A percentile compares a stretch with the other conserved stretches of the same genome.
Conservation (phyloP, 495 filamentous ascomycete species). For the Podospora anserina region DNA sequence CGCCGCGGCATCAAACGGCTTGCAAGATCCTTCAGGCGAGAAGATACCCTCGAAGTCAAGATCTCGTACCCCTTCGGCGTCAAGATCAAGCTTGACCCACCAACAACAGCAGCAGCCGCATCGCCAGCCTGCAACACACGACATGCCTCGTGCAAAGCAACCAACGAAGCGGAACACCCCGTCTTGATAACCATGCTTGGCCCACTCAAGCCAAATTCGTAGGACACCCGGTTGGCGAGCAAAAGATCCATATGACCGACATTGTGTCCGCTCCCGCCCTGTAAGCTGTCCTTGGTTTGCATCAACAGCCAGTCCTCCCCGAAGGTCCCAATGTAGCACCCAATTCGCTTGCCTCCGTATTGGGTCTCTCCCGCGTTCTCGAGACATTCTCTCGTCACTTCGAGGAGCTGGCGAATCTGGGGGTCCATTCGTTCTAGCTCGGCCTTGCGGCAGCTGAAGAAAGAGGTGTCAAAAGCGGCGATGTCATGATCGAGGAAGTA, state of each 20-base stretch:
- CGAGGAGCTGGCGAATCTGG: slow-evolving; percentile 50
- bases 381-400: slow-evolving; percentile 47
- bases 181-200: slow-evolving; percentile 43
- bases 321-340: slow-evolving; percentile 49
- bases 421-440: slow-evolving; percentile 51
- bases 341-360: slow-evolving; percentile 44
- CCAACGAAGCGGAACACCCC: slow-evolving; percentile 45
- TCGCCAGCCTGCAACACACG: slow-evolving; percentile 44
- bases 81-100: slow-evolving; percentile 34
- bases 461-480: slow-evolving; percentile 28
- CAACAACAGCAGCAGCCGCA: slow-evolving; percentile 39
- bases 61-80: slow-evolving; percentile 7
- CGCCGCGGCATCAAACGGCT: slow-evolving; percentile 34
- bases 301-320: slow-evolving; percentile 36
- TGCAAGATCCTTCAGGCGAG: slow-evolving; percentile 30
- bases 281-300: slow-evolving; percentile 18
- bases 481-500: slow-evolving; percentile 36
- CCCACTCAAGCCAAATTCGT: slow-evolving; percentile 45
- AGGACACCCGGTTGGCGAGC: slow-evolving; percentile 51
- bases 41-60: slow-evolving; percentile 9
- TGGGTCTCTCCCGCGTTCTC: slow-evolving; percentile 47
- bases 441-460: slow-evolving; percentile 41
- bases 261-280: slow-evolving; percentile 14
- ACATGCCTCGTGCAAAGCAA: slow-evolving; percentile 40
- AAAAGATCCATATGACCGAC: slow-evolving; percentile 20